Base-by-base conservation (phyloP, 495 filamentous ascomycete genomes). In the Podospora didyma region DNA sequence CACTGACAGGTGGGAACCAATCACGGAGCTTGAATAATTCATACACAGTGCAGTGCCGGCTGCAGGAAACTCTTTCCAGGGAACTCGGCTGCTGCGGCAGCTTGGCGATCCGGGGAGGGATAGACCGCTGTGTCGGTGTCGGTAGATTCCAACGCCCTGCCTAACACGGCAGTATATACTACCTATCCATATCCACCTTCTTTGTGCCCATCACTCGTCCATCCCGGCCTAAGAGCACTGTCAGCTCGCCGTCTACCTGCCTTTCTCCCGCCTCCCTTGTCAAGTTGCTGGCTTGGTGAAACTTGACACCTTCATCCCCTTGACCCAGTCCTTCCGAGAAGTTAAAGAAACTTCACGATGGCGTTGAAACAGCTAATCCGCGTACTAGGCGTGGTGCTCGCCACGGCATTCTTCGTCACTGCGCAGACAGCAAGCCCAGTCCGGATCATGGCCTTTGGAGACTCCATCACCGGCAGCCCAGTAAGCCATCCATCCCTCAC, bases 371-470 rank as follows among this genome's bases (percentile, higher is more conserved):
- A 17, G 39, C 19, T 54, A 10, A 11, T 42, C 2, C 2, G 14
- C 9, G 0, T 59, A 0, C 5, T 59, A 3, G 50, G 35, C 23
- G 14, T 19, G 21, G 16, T 54, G 6, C 56, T 59, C 0, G 44
- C 45, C 28, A 10, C 46, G 17, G 56, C 37, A 3, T 42, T 46
- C 2, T 2, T 57, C 12, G 35, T 48, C 46, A 24, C 20, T 16
- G 44, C 53, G 21, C 39, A 44, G 7, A 19, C 49, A 1, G 23
- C 49, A 21, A 39, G 10, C 35, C 60, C 26, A 17, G 62, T 68
- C 12, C 63, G 64, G 48, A 73, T 74, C 57, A 74, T 74, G 70
- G 56, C 71, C 0, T 59, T 75, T 5, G 73, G 73, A 10, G 73
- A 74, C 54, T 72, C 68, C 45, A 74, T 75, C 47, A 76, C 73